Base-by-base conservation (phyloP, 108 stramenopile species). In the Nitzschia putrida region DNA sequence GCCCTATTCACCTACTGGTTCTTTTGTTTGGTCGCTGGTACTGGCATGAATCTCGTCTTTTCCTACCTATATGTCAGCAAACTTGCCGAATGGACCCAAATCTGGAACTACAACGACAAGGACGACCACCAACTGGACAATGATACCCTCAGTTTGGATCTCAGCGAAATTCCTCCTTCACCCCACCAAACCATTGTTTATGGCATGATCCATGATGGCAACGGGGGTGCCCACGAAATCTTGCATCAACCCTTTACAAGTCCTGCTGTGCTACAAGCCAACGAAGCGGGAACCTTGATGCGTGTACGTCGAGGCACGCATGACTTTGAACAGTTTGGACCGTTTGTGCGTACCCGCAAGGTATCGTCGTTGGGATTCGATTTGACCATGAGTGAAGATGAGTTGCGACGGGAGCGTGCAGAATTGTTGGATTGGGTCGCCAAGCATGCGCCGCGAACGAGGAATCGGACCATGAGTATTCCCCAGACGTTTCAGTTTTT, bases 241-340 rank as follows among this genome's bases (percentile, higher is more conserved):
- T 22, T 47, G 51, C 11, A 57, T 3, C 56, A 51, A 69, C 63
- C 71, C 8, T 84, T 80, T 60, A 71, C 69, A 1, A 87, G 79
- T 56, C 79, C 83, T n/a, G 72, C 83, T 10, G 84, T 87, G 18
- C 68, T 87, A 8, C 83, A 87, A 66, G 83, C 86, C 11, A 87
- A 87, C 41, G 86, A 87, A 56, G 69, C 81, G 1, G 86, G 86
- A 39, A 57, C 72, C 4, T 53, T 79, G 60, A 58, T 84, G 10
- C 55, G 71, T 22, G 63, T 84, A 9, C 60, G 73, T 55, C 37
- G 69, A 42, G 68, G 80, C 39, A 76, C 64, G 13, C 44, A 63
- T 64, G 72, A 73, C 42, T 57, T 37, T 13, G 54, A 56, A 57
- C 60, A 60, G 14, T 51, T 52, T 55, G 65, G 72, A 13, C 64